phyloP scores from a whole-genome alignment of 2,329 filamentous ascomycete species.

The Clarireedia homoeocarpa region DNA sequence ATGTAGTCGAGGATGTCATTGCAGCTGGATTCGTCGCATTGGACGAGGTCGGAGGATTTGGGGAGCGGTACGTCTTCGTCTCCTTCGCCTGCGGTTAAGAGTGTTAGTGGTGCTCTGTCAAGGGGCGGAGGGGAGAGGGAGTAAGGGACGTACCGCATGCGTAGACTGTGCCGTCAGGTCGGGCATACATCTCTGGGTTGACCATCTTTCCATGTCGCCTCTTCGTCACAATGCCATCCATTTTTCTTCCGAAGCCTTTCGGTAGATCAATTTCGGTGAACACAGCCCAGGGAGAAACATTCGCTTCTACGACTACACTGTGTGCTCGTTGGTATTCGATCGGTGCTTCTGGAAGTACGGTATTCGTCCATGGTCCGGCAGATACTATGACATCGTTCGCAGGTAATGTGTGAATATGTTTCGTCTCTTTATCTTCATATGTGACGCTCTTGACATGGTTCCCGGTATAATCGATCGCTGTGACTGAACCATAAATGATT shows the following conservation, averaged over 20 bases:
- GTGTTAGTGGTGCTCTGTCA: neutral
- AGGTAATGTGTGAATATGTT: conserved; percentile 39
- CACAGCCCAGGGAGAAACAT: conserved; percentile 66
- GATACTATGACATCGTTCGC: conserved; percentile 38
- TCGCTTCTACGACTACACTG: conserved; percentile 55
- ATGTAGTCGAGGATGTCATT: conserved; percentile 82
- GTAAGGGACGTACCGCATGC: conserved; percentile 60
- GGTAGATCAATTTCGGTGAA: conserved; percentile 84
- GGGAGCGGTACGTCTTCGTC: conserved; percentile 71
- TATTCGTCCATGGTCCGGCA: conserved; percentile 55
- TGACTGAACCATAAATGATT: conserved; percentile 62
- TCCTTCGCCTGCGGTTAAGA: conserved; percentile 52
- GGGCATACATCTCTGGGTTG: conserved; percentile 87
- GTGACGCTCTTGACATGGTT: conserved; percentile 62
- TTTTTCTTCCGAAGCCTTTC: conserved; percentile 48
- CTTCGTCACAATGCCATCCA: conserved; percentile 40
- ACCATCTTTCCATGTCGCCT: conserved; percentile 54
- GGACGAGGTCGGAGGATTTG: conserved; percentile 63
- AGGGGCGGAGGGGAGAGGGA: neutral
- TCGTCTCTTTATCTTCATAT: conserved; percentile 46
- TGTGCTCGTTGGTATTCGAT: conserved; percentile 54
- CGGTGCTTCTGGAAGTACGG: conserved; percentile 48
- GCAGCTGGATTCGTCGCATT: conserved; percentile 67
- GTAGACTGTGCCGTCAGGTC: conserved; percentile 84
- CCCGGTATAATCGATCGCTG: conserved; percentile 50